Evolutionary conservation across 1,284 basidiomycete species (phyloP).

Genomic region (Ustilago cynodontis): DNA sequence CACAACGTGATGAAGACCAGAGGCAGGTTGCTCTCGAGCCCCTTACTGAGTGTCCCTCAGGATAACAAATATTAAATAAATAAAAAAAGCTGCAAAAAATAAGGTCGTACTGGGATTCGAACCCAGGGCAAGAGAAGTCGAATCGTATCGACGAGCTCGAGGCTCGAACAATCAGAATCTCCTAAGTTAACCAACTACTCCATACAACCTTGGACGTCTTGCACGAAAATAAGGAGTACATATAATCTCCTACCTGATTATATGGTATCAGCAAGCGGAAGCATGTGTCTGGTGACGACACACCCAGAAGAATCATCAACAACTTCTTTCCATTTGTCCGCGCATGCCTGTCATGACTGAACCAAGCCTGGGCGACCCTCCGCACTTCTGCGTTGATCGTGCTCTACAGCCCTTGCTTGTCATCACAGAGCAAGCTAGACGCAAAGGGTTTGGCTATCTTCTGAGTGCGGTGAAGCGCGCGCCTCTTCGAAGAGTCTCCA

Average conservation of each 20-base stretch:
- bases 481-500: too few species aligned
- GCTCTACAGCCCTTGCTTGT: background rate
- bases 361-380: background rate
- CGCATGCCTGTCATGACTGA: background rate
- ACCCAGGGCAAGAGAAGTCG: constrained; percentile 57
- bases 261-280: too few species aligned
- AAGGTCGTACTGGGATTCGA: constrained; percentile 58
- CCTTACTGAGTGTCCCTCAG: too few species aligned
- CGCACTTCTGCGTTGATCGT: background rate
- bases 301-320: constrained; percentile 28
- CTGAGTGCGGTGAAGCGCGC: background rate
- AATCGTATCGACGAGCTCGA: constrained; percentile 12
- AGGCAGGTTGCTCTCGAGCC: too few species aligned
- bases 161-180: constrained; percentile 43
- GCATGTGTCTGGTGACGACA: background rate
- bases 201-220: constrained; percentile 44
- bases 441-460: background rate
- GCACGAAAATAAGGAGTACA: too few species aligned
- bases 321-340: background rate
- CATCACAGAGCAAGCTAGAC: background rate
- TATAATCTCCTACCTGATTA: too few species aligned
- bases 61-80: too few species aligned
- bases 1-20: too few species aligned
- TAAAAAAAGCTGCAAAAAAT: too few species aligned
- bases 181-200: constrained; percentile 59